phyloP scores from a whole-genome alignment of 805 yeast genomes.

The Henningerozyma blattae region DNA sequence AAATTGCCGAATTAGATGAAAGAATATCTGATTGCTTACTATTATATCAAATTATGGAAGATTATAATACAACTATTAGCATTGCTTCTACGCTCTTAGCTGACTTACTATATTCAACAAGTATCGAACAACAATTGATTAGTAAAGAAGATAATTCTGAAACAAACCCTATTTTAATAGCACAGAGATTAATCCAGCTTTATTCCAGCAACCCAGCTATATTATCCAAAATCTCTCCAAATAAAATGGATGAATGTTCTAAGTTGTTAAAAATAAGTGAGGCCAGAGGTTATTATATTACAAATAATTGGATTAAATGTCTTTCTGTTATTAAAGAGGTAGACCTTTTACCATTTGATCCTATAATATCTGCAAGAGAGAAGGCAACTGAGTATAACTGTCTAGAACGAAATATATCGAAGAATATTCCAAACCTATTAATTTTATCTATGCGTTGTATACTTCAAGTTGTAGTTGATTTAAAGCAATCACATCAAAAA shows the following conservation, averaged over 20 bases:
- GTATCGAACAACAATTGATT: slow-evolving; percentile 44
- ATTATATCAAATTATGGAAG: slow-evolving; percentile 80
- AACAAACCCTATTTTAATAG: slow-evolving; percentile 22
- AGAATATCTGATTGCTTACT: slow-evolving; percentile 74
- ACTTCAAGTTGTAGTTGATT: slow-evolving; percentile 40
- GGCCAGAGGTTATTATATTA: slow-evolving; percentile 49
- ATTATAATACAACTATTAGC: slow-evolving; percentile 66
- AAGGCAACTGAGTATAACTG: slow-evolving; percentile 56
- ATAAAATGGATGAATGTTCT: not conserved
- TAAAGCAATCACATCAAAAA: slow-evolving; percentile 29
- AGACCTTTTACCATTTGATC: slow-evolving; percentile 54
- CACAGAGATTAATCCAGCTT: not conserved
- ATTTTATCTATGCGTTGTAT: slow-evolving; percentile 73
- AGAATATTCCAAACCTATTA: slow-evolving; percentile 69
- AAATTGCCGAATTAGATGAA: slow-evolving; percentile 84
- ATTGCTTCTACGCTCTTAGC: slow-evolving; percentile 69
- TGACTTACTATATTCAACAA: slow-evolving; percentile 62
- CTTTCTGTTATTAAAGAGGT: slow-evolving; percentile 43
- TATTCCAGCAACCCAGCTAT: not conserved
- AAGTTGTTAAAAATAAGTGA: slow-evolving; percentile 52
- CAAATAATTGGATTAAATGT: slow-evolving; percentile 46
- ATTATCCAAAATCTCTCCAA: not conserved
- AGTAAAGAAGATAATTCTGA: slow-evolving; percentile 29
- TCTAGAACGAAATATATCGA: slow-evolving; percentile 58
- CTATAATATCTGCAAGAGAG: slow-evolving; percentile 46